Base-by-base conservation (phyloP, 148 eudicot species). In the Vaccinium darrowii region DNA sequence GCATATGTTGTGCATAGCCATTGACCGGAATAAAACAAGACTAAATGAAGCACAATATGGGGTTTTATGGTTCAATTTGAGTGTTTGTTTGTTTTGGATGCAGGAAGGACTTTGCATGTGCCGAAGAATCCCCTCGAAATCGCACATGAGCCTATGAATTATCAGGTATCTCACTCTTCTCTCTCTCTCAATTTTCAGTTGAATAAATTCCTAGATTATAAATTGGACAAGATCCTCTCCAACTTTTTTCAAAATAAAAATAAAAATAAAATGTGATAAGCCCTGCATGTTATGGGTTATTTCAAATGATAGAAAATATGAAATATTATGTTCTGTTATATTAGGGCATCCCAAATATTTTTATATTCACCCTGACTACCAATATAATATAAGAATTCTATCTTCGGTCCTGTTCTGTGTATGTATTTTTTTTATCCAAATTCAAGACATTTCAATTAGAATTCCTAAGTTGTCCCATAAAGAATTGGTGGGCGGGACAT, bases 11-110 rank as follows among this genome's bases (percentile, higher is more conserved):
- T 75, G 87, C 87, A 74, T 75, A 50, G 80, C 60, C 69, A 9
- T 81, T 85, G 87, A 85, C 84, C 67, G 21, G 73, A 58, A 43
- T 71, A 43, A 8, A 69, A 36, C 49, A 18, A 25, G 51, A 8
- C 25, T 19, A 12, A n/a, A 30, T 69, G 73, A 49, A 27, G 47
- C 47, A 27, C 18, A 81, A 69, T 60, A 51, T 12, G 47, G 56
- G 18, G 36, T 14, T 27, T 54, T 52, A 3, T 81, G 39, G 72
- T 80, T 76, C 84, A 50, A 62, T 74, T 81, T 81, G 65, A 50
- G 82, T 76, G 49, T 16, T 47, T 7, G 71, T 58, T 76, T 85
- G 81, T 49, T 49, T 81, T 72, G 81, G 79, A 85, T 85, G 87
- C 87, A 85, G 84, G 81, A 49, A 85, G 75, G 71, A 62, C 36